These are phyloP conservation scores for Phytopythium vexans DNA, from an alignment of 352 stramenopile genomes.

Conservation along the genomic window DNA sequence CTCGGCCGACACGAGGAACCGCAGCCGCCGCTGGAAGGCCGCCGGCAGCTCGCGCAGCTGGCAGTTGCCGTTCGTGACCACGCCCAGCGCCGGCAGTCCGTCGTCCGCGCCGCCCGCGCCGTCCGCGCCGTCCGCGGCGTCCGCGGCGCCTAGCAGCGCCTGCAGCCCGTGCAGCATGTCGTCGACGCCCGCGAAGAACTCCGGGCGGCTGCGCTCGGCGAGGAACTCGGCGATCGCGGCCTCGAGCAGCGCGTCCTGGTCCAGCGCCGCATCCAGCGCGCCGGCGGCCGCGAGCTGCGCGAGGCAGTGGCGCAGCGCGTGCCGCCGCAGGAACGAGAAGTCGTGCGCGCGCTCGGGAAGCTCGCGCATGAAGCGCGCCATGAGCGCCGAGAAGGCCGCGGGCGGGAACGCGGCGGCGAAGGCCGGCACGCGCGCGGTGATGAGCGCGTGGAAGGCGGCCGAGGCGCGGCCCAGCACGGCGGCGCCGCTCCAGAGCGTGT, in stretches of 20 bases:
- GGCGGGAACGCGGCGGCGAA: constrained; percentile 39
- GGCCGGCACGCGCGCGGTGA: constrained; percentile 27
- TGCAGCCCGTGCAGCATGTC: constrained; percentile 36
- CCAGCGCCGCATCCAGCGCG: background rate
- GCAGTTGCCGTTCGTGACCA: constrained; percentile 82
- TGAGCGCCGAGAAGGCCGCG: constrained; percentile 31
- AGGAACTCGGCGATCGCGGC: constrained; percentile 21
- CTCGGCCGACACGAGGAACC: constrained; percentile 58
- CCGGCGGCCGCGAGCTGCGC: background rate
- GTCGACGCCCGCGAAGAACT: constrained; percentile 56
- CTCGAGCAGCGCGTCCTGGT: constrained; percentile 4
- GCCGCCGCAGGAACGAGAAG: constrained; percentile 66
- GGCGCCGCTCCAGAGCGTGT: constrained; percentile 72
- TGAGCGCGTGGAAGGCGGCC: constrained; percentile 44
- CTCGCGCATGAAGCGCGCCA: constrained; percentile 36
- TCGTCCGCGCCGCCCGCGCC: background rate
- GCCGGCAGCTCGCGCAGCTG: constrained; percentile 33
- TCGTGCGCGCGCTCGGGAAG: constrained; percentile 52
- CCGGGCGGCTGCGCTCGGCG: constrained; percentile 42
- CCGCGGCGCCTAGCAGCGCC: too few species aligned
- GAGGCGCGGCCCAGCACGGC: constrained; percentile 43
- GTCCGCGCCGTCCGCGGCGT: too few species aligned
- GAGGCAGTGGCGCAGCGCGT: constrained; percentile 51
- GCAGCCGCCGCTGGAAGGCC: constrained; percentile 38
- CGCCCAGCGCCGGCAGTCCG: constrained; percentile 23